A percentile compares a stretch with the other conserved stretches of the same genome.
Conservation (phyloP, 208 protist species). For the Wallacemonas sp. region DNA sequence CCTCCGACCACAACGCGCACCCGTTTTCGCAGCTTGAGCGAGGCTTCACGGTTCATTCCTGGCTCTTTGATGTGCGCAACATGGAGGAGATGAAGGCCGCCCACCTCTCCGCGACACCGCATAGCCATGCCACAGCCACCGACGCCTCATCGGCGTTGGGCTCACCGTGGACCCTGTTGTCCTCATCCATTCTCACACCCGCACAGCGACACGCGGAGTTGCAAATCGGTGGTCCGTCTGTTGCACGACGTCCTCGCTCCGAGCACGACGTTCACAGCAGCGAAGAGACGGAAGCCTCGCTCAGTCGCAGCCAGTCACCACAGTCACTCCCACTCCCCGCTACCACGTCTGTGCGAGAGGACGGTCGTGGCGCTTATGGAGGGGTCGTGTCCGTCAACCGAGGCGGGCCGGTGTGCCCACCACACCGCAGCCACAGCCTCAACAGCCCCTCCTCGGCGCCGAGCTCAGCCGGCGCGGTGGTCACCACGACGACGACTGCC, state of each 20-base stretch:
- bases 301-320: not conserved
- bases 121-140: not conserved
- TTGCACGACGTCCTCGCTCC: no score
- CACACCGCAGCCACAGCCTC: not conserved
- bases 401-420: not conserved
- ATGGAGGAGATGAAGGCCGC: not conserved
- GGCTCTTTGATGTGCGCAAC: constrained; percentile 3
- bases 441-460: no score
- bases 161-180: not conserved
- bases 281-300: not conserved
- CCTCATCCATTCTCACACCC: not conserved
- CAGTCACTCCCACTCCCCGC: not conserved
- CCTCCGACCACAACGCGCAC: no score
- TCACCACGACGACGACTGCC: not conserved
- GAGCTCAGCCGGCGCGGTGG: not conserved
- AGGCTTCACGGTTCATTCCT: not conserved
- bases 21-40: not conserved
- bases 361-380: not conserved
- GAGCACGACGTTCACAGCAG: not conserved
- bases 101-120: not conserved
- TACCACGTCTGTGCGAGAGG: not conserved
- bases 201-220: no score
- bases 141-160: not conserved
- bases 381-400: not conserved
- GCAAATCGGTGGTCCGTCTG: no score